phyloP scores from a whole-genome alignment of 371 early-diverging fungal species.

The Funneliformis caledonium region DNA sequence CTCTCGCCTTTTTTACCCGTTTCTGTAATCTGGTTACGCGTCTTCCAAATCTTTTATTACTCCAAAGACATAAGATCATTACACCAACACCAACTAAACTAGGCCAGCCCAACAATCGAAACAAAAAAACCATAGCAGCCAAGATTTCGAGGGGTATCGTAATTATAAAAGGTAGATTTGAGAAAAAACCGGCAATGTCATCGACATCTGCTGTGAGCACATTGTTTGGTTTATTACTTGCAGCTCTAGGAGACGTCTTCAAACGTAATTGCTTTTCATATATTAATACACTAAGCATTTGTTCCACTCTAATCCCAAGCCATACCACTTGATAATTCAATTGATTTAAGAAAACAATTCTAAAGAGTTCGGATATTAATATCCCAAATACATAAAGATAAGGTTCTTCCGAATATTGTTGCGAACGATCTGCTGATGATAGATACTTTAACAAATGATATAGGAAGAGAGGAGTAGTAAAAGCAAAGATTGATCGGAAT shows the following conservation, averaged over 20 bases:
- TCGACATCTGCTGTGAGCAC: conserved; percentile 37
- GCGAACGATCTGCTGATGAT: not conserved
- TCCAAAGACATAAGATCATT: conserved; percentile 34
- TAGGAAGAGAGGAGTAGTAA: conserved; percentile 35
- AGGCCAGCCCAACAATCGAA: conserved; percentile 18
- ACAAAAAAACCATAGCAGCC: conserved; percentile 25
- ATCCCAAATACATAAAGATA: conserved; percentile 38
- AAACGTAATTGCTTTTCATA: conserved; percentile 38
- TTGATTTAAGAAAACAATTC: conserved; percentile 40
- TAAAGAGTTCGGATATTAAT: conserved; percentile 28
- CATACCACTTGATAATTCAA: conserved; percentile 41
- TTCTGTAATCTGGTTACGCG: conserved; percentile 35
- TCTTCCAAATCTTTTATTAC: conserved; percentile 35
- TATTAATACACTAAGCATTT: conserved; percentile 37
- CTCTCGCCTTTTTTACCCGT: conserved; percentile 37
- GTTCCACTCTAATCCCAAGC: conserved; percentile 39
- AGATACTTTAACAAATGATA: conserved; percentile 22
- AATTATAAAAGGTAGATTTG: conserved; percentile 35
- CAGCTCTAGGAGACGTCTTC: conserved; percentile 7
- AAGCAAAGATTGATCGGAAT: conserved; percentile 38
- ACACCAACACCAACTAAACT: conserved; percentile 31
- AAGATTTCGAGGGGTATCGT: conserved; percentile 39
- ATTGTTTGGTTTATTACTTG: conserved; percentile 8
- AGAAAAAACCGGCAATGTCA: conserved; percentile 38
- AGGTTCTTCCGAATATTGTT: conserved; percentile 28